These are phyloP conservation scores for Penicillium polonicum DNA, from an alignment of 2,329 filamentous ascomycete species.

Conservation along the genomic window DNA sequence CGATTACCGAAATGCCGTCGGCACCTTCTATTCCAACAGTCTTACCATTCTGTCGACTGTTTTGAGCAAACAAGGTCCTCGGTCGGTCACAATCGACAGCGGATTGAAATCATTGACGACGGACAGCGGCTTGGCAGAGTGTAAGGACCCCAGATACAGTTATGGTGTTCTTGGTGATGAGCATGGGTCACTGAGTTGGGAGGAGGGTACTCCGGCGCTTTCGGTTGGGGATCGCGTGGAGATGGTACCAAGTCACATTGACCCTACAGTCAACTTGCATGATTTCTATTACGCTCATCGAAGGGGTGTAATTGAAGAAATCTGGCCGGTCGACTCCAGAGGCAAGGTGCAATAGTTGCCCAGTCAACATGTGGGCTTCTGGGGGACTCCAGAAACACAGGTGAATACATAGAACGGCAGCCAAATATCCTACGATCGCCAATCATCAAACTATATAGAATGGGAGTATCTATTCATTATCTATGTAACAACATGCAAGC, in stretches of 20 bases:
- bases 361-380: not conserved
- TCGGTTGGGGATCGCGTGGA: conserved; percentile 50
- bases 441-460: not conserved
- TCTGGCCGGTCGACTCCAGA: conserved; percentile 53
- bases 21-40: conserved; percentile 50
- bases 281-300: conserved; percentile 53
- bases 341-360: conserved; percentile 51
- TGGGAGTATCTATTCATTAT: not conserved
- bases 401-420: not conserved
- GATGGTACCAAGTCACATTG: conserved; percentile 57
- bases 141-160: conserved; percentile 45
- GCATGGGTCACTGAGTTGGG: conserved; percentile 51
- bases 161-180: conserved; percentile 52
- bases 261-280: conserved; percentile 55
- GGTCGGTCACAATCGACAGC: conserved; percentile 50
- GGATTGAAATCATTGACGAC: conserved; percentile 54
- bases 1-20: conserved; percentile 55
- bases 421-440: no score
- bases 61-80: conserved; percentile 48
- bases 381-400: no score
- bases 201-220: conserved; percentile 41
- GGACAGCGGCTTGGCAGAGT: conserved; percentile 53
- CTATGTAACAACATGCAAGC: no score
- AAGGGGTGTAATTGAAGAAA: conserved; percentile 50
- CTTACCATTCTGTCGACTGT: conserved; percentile 52